Percentiles rank a stretch among this genome's conserved stretches.
Evolutionary conservation across 2,329 filamentous ascomycete species (phyloP).

Genomic region (Dactylellina cionopaga): DNA sequence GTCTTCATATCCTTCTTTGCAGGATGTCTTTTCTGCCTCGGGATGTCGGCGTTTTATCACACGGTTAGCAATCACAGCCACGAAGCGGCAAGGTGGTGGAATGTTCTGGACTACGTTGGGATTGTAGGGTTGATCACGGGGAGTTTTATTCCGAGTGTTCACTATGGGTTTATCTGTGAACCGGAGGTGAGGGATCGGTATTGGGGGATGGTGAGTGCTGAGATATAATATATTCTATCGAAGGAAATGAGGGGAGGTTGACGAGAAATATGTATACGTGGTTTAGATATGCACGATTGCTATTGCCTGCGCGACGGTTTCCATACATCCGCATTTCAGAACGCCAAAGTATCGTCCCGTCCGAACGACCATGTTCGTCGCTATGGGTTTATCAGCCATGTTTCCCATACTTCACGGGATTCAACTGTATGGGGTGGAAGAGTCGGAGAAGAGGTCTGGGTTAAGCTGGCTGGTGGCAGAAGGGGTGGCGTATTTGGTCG

Average conservation of each 20-base stretch:
- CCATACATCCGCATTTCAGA: conserved; percentile 83
- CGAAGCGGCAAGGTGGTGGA: conserved; percentile 80
- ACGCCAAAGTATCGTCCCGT: conserved; percentile 85
- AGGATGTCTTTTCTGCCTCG: conserved; percentile 76
- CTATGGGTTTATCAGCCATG: conserved; percentile 83
- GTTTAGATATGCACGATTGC: conserved; percentile 79
- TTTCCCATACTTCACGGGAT: conserved; percentile 84
- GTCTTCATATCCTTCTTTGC: conserved; percentile 82
- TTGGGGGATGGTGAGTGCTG: conserved; percentile 73
- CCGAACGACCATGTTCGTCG: conserved; percentile 87
- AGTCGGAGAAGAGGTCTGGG: conserved; percentile 78
- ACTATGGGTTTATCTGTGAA: conserved; percentile 83
- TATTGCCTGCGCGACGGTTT: conserved; percentile 77
- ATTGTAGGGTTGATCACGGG: conserved; percentile 93
- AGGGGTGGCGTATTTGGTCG: conserved; percentile 83
- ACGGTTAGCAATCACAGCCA: conserved; percentile 85
- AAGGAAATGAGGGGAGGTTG: neutral
- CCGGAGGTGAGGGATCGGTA: conserved; percentile 75
- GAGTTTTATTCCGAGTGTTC: conserved; percentile 86
- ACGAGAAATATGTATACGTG: neutral
- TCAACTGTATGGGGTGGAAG: conserved; percentile 71
- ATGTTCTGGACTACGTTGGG: conserved; percentile 92
- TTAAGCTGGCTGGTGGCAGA: conserved; percentile 82
- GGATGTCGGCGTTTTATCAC: conserved; percentile 87
- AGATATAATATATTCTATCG: neutral